Evolutionary conservation across 108 stramenopile genomes (phyloP).

Genomic region (Poteriospumella lacustris): DNA sequence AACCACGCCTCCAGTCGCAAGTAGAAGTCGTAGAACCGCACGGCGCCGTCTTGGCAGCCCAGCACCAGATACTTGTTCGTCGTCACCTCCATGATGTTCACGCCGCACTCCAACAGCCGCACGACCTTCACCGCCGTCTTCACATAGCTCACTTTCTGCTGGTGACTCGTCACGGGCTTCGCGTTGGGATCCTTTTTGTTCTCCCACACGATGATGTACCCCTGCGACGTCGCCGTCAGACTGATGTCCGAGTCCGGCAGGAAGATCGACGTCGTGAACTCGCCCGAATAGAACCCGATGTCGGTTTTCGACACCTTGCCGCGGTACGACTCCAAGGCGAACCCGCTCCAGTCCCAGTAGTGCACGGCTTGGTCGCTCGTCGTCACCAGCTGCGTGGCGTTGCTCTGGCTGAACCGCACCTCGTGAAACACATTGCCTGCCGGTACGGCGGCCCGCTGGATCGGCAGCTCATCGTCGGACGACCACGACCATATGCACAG

Average conservation of each 20-base stretch:
- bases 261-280: slow-evolving; percentile 42
- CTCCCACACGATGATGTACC: slow-evolving; percentile 51
- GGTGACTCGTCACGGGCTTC: neutral
- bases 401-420: slow-evolving; percentile 42
- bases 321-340: slow-evolving; percentile 34
- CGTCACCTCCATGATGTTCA: slow-evolving; percentile 24
- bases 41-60: slow-evolving; percentile 51
- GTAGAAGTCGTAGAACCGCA: slow-evolving; percentile 57
- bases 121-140: slow-evolving; percentile 21
- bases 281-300: slow-evolving; percentile 34
- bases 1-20: slow-evolving; percentile 60
- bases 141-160: neutral
- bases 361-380: slow-evolving; percentile 44
- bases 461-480: slow-evolving; percentile 23
- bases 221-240: slow-evolving; percentile 50
- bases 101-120: slow-evolving; percentile 12
- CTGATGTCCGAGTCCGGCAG: slow-evolving; percentile 43
- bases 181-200: neutral
- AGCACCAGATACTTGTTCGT: slow-evolving; percentile 46
- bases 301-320: slow-evolving; percentile 42
- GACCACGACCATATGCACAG: slow-evolving; percentile 57
- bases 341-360: slow-evolving; percentile 55
- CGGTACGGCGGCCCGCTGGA: neutral
- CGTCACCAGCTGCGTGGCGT: slow-evolving; percentile 44
- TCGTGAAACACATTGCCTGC: neutral